phyloP scores from a whole-genome alignment of 2,329 filamentous ascomycete genomes.

The Colletotrichum incanum region DNA sequence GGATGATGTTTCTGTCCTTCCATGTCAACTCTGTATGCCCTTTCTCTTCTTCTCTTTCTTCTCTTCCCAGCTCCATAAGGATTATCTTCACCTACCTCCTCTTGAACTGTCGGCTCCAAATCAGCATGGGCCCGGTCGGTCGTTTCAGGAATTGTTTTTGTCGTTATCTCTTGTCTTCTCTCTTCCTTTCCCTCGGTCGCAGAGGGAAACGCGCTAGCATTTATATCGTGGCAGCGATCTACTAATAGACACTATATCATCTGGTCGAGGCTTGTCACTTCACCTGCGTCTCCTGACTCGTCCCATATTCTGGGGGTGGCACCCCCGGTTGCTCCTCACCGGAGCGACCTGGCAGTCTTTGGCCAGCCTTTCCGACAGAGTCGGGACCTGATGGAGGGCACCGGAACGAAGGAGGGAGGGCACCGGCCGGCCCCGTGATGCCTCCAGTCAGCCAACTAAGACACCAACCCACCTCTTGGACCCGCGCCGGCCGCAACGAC shows the following conservation, averaged over 20 bases:
- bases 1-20: constrained; percentile 19
- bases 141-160: constrained; percentile 1
- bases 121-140: not conserved
- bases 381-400: constrained; percentile 35
- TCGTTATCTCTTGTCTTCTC: constrained; percentile 19
- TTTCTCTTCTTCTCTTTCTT: not conserved
- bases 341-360: constrained; percentile 22
- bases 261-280: constrained; percentile 36
- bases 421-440: constrained; percentile 40
- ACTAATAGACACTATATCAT: constrained; percentile 35
- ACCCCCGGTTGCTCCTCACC: constrained; percentile 20
- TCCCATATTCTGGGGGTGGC: constrained; percentile 35
- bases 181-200: not conserved
- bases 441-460: constrained; percentile 37
- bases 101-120: constrained; percentile 7
- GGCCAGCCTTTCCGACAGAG: constrained; percentile 8
- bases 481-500: constrained; percentile 38
- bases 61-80: not conserved
- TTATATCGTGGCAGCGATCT: constrained; percentile 30
- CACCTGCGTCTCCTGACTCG: constrained; percentile 42
- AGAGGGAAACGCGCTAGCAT: constrained; percentile 39
- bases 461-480: constrained; percentile 33
- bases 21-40: constrained; percentile 18
- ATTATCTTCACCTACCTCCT: constrained; percentile 32
- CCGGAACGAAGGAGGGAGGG: constrained; percentile 24